phyloP scores from a whole-genome alignment of 1,284 basidiomycete genomes.

The Leccinum olivaceoglutinosum region DNA sequence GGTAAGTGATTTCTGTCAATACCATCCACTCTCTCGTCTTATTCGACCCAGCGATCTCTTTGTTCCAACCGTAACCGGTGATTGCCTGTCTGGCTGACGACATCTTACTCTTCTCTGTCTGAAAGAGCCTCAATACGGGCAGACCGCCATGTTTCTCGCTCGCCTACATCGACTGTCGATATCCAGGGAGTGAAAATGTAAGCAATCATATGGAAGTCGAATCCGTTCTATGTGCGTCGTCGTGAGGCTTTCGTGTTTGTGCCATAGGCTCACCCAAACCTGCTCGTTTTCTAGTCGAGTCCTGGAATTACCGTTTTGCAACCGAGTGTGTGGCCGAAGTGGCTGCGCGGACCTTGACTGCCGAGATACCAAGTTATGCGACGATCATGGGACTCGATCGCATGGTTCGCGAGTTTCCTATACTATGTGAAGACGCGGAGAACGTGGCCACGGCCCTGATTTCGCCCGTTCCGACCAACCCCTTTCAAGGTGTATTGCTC shows the following conservation, averaged over 20 bases:
- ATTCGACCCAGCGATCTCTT: too few relatives aligned
- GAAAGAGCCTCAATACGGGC: conserved; percentile 54
- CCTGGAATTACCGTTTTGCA: conserved; percentile 61
- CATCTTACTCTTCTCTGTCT: neutral
- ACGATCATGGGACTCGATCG: conserved; percentile 70
- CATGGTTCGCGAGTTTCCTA: conserved; percentile 60
- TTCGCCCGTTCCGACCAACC: conserved; percentile 10
- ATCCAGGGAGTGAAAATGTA: conserved; percentile 38
- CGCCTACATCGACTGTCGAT: conserved; percentile 52
- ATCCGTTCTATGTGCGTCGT: conserved; percentile 22
- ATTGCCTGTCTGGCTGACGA: conserved; percentile 5
- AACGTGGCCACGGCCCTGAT: conserved; percentile 26
- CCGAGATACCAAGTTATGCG: conserved; percentile 57
- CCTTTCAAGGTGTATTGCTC: conserved; percentile 21
- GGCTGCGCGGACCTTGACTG: conserved; percentile 54
- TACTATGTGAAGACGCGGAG: conserved; percentile 43
- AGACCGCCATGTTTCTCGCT: conserved; percentile 57
- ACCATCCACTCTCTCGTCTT: too few relatives aligned
- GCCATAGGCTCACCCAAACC: neutral
- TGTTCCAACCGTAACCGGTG: too few relatives aligned
- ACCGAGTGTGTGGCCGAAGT: conserved; percentile 63
- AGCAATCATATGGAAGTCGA: conserved; percentile 25
- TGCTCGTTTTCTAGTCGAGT: conserved; percentile 38
- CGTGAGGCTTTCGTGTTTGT: neutral
- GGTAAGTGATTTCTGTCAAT: too few relatives aligned